Evolutionary conservation across 1,284 basidiomycete genomes (phyloP).

Genomic region (Salmacisia buchloeana): DNA sequence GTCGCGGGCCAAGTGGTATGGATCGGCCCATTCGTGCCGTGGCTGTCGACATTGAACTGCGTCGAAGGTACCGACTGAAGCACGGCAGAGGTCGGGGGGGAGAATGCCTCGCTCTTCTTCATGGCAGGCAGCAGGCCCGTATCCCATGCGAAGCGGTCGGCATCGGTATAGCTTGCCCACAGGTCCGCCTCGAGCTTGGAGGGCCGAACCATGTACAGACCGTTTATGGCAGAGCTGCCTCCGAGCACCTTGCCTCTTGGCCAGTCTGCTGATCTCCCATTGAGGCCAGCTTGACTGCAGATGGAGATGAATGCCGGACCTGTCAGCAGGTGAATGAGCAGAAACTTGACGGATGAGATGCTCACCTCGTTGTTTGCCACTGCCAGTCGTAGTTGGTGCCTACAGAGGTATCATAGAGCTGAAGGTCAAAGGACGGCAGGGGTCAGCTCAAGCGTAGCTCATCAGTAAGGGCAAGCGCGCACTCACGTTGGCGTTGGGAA

Average conservation of each 20-base stretch:
- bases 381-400: conserved; percentile 35
- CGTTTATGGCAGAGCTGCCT: conserved; percentile 55
- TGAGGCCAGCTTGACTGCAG: conserved; percentile 15
- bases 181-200: conserved; percentile 40
- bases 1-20: conserved; percentile 29
- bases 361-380: conserved; percentile 20
- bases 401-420: conserved; percentile 23
- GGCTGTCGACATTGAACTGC: conserved; percentile 18
- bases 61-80: conserved; percentile 18
- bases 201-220: conserved; percentile 38
- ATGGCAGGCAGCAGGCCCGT: conserved; percentile 23
- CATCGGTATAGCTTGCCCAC: conserved; percentile 29
- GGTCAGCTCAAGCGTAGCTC: background rate
- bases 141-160: conserved; percentile 29
- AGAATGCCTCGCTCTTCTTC: conserved; percentile 33
- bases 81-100: conserved; percentile 16
- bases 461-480: background rate
- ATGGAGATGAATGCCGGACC: conserved; percentile 18
- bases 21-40: conserved; percentile 32
- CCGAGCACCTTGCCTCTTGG: conserved; percentile 54
- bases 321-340: background rate
- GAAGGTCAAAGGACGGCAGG: background rate
- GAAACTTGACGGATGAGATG: background rate
- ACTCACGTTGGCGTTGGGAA: conserved; percentile 5
- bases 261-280: conserved; percentile 24